phyloP scores from a whole-genome alignment of 2,329 filamentous ascomycete species.

The Microcyclospora tardicrescens region DNA sequence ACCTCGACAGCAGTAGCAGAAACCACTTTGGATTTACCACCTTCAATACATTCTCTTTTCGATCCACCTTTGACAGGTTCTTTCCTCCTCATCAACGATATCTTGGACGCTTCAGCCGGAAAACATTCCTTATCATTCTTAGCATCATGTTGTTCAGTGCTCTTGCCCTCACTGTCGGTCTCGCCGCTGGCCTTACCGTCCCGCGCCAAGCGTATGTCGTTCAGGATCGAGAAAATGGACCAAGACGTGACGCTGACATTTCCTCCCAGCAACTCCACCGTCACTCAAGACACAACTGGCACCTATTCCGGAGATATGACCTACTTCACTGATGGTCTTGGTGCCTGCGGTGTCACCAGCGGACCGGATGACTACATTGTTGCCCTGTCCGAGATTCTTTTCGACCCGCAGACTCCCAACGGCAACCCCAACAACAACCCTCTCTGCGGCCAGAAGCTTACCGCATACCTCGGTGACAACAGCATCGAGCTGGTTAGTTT shows the following conservation, averaged over 20 bases:
- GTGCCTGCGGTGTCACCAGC: constrained; percentile 54
- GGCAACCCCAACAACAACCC: constrained; percentile 49
- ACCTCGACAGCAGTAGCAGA: neutral
- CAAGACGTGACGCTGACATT: neutral
- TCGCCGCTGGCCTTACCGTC: constrained; percentile 26
- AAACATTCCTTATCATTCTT: constrained; percentile 25
- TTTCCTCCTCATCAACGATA: constrained; percentile 28
- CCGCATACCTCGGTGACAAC: no score
- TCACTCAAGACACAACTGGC: constrained; percentile 33
- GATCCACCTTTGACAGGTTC: constrained; percentile 19
- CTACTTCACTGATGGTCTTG: constrained; percentile 54
- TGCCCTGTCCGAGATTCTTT: constrained; percentile 54
- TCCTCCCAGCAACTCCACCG: constrained; percentile 34
- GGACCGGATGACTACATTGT: constrained; percentile 46
- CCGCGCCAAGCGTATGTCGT: neutral
- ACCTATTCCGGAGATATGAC: constrained; percentile 53
- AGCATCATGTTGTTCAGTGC: constrained; percentile 21
- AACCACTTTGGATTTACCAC: neutral
- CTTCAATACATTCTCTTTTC: neutral
- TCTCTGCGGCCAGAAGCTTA: constrained; percentile 46
- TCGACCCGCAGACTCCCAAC: constrained; percentile 39
- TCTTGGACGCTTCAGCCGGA: constrained; percentile 24
- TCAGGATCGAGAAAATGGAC: neutral
- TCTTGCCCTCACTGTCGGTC: constrained; percentile 29
- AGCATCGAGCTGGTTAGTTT: no score